Base-by-base conservation (phyloP, 2,329 filamentous ascomycete species). In the Fusarium sp. region DNA sequence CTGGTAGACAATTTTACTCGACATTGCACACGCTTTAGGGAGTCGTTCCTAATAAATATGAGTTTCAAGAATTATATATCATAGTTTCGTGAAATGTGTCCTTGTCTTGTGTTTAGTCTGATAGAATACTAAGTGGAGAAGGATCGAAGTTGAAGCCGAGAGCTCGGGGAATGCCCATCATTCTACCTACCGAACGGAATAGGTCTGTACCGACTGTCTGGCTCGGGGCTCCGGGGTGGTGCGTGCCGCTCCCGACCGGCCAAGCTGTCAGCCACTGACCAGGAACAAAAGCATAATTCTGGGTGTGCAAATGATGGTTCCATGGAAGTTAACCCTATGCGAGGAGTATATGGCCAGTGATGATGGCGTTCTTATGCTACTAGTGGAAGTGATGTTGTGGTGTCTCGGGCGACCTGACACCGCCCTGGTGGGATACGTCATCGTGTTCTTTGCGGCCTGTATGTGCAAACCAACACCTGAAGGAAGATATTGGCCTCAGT, bases 1-100 rank as follows among this genome's bases (percentile, higher is more conserved):
- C 75, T 72, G 70, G 73, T 77, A 77, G 74, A 76, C 75, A 77
- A 76, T 76, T 74, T 74, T 76, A 76, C 71, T 77, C 71, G 65
- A 74, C 72, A 75, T 78, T 78, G 75, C 71, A 77, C 69, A 68
- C 60, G 40, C 36, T 23, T 44, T 12, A 39, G 30, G 27, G n/a
- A 41, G 23, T 6, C 8, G n/a, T 31, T 41, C 16, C 23, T 18
- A 23, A 18, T 60, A 8, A 16, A 37, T 36, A 53, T 55, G 23
- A 23, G 23, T 23, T 23, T 39, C 31, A 39, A 16, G 30, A 23
- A 27, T 51, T 34, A 34, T 34, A 34, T 34, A 9, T 9, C 5
- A 23, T 23, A 23, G 23, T 23, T 23, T 3, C 23, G 23, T 23
- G 23, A 23, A 23, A 23, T 23, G 23, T 23, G 23, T 23, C 23